A percentile compares a stretch with the other conserved stretches of the same genome.
Conservation (phyloP, 2,329 filamentous ascomycete genomes). For the Pezicula rhizophila region DNA sequence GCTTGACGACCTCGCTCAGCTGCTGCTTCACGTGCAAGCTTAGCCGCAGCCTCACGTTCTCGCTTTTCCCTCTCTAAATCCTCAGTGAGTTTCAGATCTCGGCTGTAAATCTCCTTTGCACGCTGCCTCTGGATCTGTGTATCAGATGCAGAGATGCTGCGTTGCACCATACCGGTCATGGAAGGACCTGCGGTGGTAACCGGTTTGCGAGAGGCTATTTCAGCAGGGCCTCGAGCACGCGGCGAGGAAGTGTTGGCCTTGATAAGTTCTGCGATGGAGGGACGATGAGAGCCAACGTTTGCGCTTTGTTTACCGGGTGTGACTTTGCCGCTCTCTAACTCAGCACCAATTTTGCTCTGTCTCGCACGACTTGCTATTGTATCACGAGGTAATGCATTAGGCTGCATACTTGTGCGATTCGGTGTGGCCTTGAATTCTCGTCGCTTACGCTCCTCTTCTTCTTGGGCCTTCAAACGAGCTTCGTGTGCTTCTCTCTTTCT, state of each 20-base stretch:
- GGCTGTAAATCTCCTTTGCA: conserved; percentile 47
- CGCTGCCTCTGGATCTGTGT: conserved; percentile 44
- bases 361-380: conserved; percentile 52
- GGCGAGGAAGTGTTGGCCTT: conserved; percentile 23
- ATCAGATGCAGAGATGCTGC: conserved; percentile 45
- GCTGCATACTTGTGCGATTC: conserved; percentile 37
- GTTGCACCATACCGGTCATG: conserved; percentile 30
- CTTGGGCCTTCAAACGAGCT: conserved; percentile 47
- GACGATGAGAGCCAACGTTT: conserved; percentile 26
- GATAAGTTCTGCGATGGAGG: conserved; percentile 28
- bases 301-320: conserved; percentile 23
- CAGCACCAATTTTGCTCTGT: conserved; percentile 37
- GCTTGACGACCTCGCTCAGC: conserved; percentile 54
- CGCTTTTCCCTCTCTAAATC: conserved; percentile 47
- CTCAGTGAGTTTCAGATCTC: conserved; percentile 42
- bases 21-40: conserved; percentile 50
- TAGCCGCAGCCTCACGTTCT: conserved; percentile 48
- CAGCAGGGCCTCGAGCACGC: conserved; percentile 17
- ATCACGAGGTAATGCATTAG: conserved; percentile 41
- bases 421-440: conserved; percentile 61
- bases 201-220: conserved; percentile 14
- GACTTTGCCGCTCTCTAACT: conserved; percentile 14
- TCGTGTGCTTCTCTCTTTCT: conserved; percentile 48
- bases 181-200: conserved; percentile 16
- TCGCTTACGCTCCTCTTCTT: conserved; percentile 53